A percentile compares a stretch with the other conserved stretches of the same genome.
Conservation (phyloP, 495 filamentous ascomycete species). For the Apiosordaria backusii region DNA sequence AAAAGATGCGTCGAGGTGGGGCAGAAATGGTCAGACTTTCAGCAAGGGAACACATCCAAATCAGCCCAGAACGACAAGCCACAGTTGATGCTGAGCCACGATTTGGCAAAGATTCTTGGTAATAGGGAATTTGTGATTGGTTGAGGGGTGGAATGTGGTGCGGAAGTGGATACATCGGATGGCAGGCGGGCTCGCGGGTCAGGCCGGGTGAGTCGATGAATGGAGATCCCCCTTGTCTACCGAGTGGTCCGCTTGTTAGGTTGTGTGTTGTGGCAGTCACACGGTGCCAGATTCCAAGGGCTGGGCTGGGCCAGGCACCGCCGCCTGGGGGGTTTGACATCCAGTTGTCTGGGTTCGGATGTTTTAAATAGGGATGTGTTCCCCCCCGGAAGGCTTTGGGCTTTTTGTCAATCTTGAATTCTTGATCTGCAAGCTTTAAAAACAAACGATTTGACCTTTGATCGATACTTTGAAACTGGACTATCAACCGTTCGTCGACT, state of each 20-base stretch:
- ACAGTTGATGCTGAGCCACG: conserved; percentile 23
- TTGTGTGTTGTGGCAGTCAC: background rate
- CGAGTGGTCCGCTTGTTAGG: background rate
- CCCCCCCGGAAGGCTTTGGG: background rate
- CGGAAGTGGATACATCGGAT: too few relatives aligned
- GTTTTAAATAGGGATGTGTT: background rate
- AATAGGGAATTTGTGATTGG: conserved; percentile 28
- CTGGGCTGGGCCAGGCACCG: background rate
- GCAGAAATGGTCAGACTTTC: conserved; percentile 14
- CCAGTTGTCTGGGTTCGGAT: too few relatives aligned
- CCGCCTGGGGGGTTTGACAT: background rate
- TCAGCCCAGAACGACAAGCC: conserved; percentile 37
- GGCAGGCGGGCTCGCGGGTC: too few relatives aligned
- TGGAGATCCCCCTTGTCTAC: conserved; percentile 5
- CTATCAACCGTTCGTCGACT: too few relatives aligned
- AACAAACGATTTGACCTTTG: background rate
- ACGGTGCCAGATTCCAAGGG: background rate
- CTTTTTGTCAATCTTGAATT: background rate
- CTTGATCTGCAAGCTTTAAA: background rate
- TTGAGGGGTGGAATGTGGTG: background rate
- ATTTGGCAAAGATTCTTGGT: conserved; percentile 12
- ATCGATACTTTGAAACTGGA: too few relatives aligned
- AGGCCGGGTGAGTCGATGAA: conserved; percentile 3
- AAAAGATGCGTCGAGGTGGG: too few relatives aligned
- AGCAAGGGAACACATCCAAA: background rate